Conservation (phyloP, 2,329 filamentous ascomycete species). For the Colletotrichum sojae region DNA sequence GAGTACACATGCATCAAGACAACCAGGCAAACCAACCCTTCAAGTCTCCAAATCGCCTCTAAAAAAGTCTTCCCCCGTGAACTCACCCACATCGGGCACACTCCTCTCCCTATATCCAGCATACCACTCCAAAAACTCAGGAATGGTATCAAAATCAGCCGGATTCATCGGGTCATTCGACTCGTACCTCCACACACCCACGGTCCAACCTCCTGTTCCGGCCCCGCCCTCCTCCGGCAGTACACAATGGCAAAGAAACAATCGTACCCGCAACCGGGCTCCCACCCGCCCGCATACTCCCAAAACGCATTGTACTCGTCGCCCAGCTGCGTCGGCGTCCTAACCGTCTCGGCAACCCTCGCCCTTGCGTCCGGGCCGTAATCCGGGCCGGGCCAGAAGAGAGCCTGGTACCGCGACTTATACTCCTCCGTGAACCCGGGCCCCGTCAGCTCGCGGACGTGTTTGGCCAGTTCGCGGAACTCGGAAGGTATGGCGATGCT, state of each 20-base stretch:
- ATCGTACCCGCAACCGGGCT: background rate
- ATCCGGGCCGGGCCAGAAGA: background rate
- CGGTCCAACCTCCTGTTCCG: background rate
- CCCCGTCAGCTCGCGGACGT: background rate
- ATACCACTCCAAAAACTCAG: background rate
- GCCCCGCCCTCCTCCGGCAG: background rate
- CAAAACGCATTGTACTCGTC: background rate
- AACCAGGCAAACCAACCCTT: too few species aligned
- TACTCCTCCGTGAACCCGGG: background rate
- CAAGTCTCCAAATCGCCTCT: background rate
- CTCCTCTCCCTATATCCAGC: background rate
- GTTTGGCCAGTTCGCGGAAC: background rate
- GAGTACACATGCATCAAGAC: too few species aligned
- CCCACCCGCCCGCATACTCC: background rate
- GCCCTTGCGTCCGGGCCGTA: background rate
- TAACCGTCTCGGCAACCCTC: background rate
- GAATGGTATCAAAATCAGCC: background rate
- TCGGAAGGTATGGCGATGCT: background rate
- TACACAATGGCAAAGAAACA: background rate
- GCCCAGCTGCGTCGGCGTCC: background rate
- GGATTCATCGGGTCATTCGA: background rate
- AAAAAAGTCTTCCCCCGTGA: background rate
- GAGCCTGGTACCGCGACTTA: background rate
- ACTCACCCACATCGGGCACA: background rate
- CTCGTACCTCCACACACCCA: background rate